Base-by-base conservation (phyloP, 768 basidiomycete genomes). In the Termitomyces titanicus region DNA sequence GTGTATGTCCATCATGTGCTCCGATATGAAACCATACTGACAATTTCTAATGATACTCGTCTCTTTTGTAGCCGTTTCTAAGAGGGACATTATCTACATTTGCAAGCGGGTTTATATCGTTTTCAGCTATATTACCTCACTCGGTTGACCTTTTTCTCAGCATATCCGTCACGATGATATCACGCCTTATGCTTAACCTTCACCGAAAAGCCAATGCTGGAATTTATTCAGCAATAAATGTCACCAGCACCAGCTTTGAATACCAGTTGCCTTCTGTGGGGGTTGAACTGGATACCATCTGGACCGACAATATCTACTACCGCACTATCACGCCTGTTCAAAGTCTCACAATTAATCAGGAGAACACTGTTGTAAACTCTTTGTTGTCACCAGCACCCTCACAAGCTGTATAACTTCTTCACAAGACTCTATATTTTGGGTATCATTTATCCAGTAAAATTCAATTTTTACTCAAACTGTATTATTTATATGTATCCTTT, bases 171-270 rank as follows among this genome's bases (percentile, higher is more conserved):
- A 76, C 74, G 1, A 72, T 82, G 73, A 75, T 81, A 69, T 81
- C 79, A 11, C 79, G 79, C 8, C 73, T 84, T 0, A 79, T 81
- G 73, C 74, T 83, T 34, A 82, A 84, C 62, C 71, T 83, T 10
- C 76, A 81, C 61, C 65, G 72, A 64, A 72, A 64, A 27, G 74
- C 74, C 8, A 61, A 68, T 31, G 46, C 59, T 13, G 73, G 76
- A 2, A 69, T 75, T 10, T 67, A 64, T 54, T 68, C 68, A 18
- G 56, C 55, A 3, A 20, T 40, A 51, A 39, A 47, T 6, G 13
- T 52, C 3, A 66, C 58, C n/a, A 61, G 48, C 33, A 70, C 64
- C 5, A 53, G 60, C 11, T 52, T 65, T n/a, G 63, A 65, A 49
- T 64, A 58, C 52, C 51, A 17, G 10, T 43, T 45, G 4, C 46